phyloP scores from a whole-genome alignment of 2,329 filamentous ascomycete genomes.

The Aspergillus sp. region DNA sequence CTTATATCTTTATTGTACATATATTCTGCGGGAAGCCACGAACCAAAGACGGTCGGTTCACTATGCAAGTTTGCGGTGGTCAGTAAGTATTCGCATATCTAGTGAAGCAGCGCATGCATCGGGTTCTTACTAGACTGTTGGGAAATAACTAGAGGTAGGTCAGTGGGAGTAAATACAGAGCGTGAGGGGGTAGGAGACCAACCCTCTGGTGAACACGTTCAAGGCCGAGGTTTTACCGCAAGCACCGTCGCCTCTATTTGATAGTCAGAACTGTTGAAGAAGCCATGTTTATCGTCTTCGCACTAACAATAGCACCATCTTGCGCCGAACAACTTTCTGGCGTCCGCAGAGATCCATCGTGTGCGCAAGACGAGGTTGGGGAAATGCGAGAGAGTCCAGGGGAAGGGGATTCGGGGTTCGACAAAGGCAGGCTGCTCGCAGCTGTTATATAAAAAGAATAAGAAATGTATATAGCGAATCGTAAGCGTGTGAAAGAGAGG shows the following conservation, averaged over 20 bases:
- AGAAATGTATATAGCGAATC: neutral
- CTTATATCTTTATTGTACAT: slow-evolving; percentile 10
- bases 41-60: slow-evolving; percentile 90
- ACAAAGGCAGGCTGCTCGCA: neutral
- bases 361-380: slow-evolving; percentile 7
- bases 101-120: neutral
- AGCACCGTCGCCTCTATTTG: slow-evolving; percentile 82
- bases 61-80: slow-evolving; percentile 40
- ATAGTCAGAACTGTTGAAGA: slow-evolving; percentile 27
- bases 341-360: slow-evolving; percentile 67
- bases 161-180: slow-evolving; percentile 22
- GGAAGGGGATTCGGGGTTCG: slow-evolving; percentile 29
- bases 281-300: neutral
- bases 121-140: slow-evolving; percentile 79
- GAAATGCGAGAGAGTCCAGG: slow-evolving; percentile 17
- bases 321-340: slow-evolving; percentile 87
- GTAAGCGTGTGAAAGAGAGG: neutral
- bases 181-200: slow-evolving; percentile 38
- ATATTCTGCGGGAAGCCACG: slow-evolving; percentile 28
- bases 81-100: slow-evolving; percentile 25
- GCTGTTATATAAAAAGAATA: neutral
- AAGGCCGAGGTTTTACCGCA: slow-evolving; percentile 96
- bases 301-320: slow-evolving; percentile 84
- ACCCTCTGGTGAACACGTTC: slow-evolving; percentile 99
- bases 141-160: slow-evolving; percentile 74